Percentiles rank a stretch among this genome's conserved stretches.
Evolutionary conservation across 192 early-diverging fungal species (phyloP).

Genomic region (Phlyctochytrium bullatum): DNA sequence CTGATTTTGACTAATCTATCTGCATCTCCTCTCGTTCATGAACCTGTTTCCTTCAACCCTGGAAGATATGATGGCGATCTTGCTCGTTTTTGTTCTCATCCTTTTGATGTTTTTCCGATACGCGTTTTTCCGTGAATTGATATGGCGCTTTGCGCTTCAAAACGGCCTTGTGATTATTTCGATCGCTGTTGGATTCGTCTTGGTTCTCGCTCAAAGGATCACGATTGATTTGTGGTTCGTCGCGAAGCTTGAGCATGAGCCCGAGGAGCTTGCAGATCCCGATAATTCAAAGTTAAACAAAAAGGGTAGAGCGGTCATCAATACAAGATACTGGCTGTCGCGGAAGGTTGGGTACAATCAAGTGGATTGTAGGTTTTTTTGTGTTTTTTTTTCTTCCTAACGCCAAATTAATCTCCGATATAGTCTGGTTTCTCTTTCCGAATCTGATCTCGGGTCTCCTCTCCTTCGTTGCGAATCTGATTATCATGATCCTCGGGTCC

Average conservation of each 20-base stretch:
- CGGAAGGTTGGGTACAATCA: neutral
- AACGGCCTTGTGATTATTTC: neutral
- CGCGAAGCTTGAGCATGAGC: neutral
- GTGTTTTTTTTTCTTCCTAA: no score
- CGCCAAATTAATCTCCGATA: no score
- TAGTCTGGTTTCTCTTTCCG: neutral
- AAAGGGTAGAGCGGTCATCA: neutral
- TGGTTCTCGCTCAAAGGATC: neutral
- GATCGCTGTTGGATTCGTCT: neutral
- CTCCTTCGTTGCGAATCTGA: neutral
- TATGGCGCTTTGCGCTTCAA: neutral
- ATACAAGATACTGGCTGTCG: neutral
- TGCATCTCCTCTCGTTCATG: no score
- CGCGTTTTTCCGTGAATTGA: neutral
- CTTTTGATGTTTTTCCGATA: conserved; percentile 2
- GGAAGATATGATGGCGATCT: no score
- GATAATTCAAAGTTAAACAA: no score
- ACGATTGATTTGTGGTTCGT: neutral
- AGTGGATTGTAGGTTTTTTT: no score
- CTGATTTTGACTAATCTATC: no score
- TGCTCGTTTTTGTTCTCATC: no score
- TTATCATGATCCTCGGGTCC: neutral
- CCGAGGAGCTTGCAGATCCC: no score
- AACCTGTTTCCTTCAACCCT: no score
- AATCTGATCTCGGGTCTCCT: neutral